Base-by-base conservation (phyloP, 2,329 filamentous ascomycete genomes). In the Botryotinia convoluta region DNA sequence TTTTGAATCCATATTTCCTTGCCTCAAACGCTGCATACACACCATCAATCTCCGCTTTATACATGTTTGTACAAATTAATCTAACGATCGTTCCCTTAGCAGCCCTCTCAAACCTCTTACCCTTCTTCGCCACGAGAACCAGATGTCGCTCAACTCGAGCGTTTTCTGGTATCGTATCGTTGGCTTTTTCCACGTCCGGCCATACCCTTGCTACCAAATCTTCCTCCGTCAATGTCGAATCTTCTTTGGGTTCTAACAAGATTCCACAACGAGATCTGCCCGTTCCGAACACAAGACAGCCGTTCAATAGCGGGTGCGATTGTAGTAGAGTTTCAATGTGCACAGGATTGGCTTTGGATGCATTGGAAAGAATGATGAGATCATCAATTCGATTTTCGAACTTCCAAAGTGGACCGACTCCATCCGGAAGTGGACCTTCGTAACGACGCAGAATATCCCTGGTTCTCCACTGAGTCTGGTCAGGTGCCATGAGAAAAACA, bases 281-380 rank as follows among this genome's bases (percentile, higher is more conserved):
- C 29, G 82, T 77, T 0, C 84, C 84, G 67, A 82, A 76, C 1
- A 85, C 75, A 8, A 84, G 51, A 5, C 79, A 80, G 3, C 79
- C 77, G 2, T 77, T 74, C 1, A 85, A 75, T 5, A 68, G 3
- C 4, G 75, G 79, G 71, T 84, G 82, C 1, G 73, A 76, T 44
- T 78, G 78, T 22, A 86, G 79, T 7, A 78, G 76, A 29, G 74
- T 77, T 74, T 86, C 84, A 76, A 84, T 81, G 3, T 79, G 77
- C 3, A 83, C 73, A 0, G 85, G 84, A 60, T 85, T 85, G 59
- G 84, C 81, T 73, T 86, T 86, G 64, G 83, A 81, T 1, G 84
- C 84, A 72, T 83, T 85, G 39, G 80, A 82, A n/a, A 85, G 77
- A 0, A 85, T 81, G 35, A 86, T 81, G 4, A 85, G 80, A 76